Base-by-base conservation (phyloP, 2,329 filamentous ascomycete genomes). In the Coniochaeta sp. region DNA sequence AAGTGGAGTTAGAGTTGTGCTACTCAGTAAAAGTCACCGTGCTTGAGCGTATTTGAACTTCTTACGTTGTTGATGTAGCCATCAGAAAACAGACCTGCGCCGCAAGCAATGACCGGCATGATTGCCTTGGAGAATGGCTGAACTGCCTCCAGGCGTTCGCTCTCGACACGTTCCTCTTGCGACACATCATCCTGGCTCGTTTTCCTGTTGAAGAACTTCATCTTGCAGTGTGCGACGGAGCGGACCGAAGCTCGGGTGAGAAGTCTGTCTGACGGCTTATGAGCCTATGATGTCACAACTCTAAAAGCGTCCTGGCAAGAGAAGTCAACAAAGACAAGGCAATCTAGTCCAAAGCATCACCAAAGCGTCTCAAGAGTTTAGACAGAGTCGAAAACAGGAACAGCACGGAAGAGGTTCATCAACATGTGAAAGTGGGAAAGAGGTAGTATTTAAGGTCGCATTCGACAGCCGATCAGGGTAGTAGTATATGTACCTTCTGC, bases 11-110 rank as follows among this genome's bases (percentile, higher is more conserved):
- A 52, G 47, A 14, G 24, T 17, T 40, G 16, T 40, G 38, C 17
- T 40, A 40, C 38, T 40, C 17, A 17, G 36, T 38, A 38, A 7
- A 38, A 33, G 43, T 44, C 19, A n/a, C 12, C 43, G 22, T 3
- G 6, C 6, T 7, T 56, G 59, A 28, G 36, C 50, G 19, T 31
- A 38, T 26, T n/a, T 22, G 52, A 47, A n/a, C 6, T 22, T 24
- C 76, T 67, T 76, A 91, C 90, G 69, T 90, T 91, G 75, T 96
- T 96, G 70, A 96, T 84, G 73, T 96, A 96, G 17, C 93, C 93
- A 73, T 96, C 93, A 26, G 89, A 92, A 74, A 96, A 96, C 1
- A 96, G 81, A 68, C 93, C 93, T 58, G 92, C 90, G 64, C 93
- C 93, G 69, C 91, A 96, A 50, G 92, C 92, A 66, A 96, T 88